Percentiles rank a stretch among this genome's conserved stretches.
phyloP scores from a whole-genome alignment of 2,329 filamentous ascomycete species.

The Apiospora phragmitis region DNA sequence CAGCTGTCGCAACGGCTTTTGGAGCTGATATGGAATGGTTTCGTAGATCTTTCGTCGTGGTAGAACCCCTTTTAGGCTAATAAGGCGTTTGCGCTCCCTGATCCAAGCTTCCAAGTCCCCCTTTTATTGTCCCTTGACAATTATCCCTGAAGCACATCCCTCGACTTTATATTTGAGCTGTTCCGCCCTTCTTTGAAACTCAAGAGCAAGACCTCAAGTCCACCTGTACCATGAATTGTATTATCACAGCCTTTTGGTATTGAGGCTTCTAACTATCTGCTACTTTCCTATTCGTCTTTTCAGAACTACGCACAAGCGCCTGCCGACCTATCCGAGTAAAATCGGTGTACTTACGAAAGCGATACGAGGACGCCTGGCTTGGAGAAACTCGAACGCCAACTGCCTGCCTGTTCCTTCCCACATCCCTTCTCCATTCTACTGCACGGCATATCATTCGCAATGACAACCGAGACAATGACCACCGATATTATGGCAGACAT shows the following conservation, averaged over 20 bases:
- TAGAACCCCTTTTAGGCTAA: neutral
- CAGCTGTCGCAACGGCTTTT: neutral
- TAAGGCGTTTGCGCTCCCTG: neutral
- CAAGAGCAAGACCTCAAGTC: neutral
- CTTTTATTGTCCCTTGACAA: neutral
- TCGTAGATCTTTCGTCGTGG: slow-evolving; percentile 1
- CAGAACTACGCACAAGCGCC: neutral
- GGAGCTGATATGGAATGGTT: neutral
- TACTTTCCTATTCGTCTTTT: neutral
- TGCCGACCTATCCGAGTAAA: neutral
- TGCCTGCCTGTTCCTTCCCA: neutral
- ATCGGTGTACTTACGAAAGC: neutral
- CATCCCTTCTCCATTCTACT: neutral
- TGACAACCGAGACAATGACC: slow-evolving; percentile 23
- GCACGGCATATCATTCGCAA: slow-evolving; percentile 13
- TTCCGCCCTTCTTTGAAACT: neutral
- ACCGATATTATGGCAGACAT: slow-evolving; percentile 27
- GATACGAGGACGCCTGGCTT: neutral
- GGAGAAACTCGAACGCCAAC: neutral
- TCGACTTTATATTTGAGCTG: neutral
- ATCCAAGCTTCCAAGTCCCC: neutral
- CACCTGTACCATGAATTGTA: neutral
- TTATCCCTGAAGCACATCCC: slow-evolving; percentile 1
- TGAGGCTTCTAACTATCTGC: neutral
- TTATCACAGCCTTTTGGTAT: neutral